These are phyloP conservation scores for Euphrasia arctica DNA, from an alignment of 305 asterid species.

Conservation along the genomic window DNA sequence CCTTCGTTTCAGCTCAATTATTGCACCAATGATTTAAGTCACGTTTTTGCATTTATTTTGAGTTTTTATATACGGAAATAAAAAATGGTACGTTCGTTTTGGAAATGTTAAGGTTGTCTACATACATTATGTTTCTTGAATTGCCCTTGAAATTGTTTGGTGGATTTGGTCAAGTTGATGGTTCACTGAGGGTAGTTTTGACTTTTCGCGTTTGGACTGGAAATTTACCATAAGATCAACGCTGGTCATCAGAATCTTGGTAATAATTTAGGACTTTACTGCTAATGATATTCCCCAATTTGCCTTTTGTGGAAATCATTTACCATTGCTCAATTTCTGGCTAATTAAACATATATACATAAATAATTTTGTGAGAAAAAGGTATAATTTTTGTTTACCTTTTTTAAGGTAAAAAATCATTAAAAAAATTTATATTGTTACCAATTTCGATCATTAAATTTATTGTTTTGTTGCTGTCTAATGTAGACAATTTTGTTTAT, in stretches of 20 bases:
- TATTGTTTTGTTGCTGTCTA: no score
- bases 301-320: constrained; percentile 38
- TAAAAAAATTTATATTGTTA: neutral
- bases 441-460: no score
- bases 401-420: no score
- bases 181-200: constrained; percentile 25
- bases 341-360: constrained; percentile 4
- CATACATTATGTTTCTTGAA: constrained; percentile 3
- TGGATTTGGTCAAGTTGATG: neutral
- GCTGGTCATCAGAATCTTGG: constrained; percentile 34
- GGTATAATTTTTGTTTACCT: neutral
- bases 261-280: constrained; percentile 40
- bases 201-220: neutral
- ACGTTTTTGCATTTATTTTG: constrained; percentile 22
- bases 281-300: constrained; percentile 40
- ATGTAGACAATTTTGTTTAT: no score
- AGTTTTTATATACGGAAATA: neutral
- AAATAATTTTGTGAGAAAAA: neutral
- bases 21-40: constrained; percentile 11
- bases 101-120: constrained; percentile 26
- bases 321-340: constrained; percentile 23
- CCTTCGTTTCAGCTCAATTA: constrained; percentile 9
- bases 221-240: constrained; percentile 18
- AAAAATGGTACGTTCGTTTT: constrained; percentile 7
- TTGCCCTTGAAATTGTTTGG: constrained; percentile 7